Percentiles rank a stretch among this genome's conserved stretches.
Conservation (phyloP, 306 rosid genomes). For the Malus sylvestris region DNA sequence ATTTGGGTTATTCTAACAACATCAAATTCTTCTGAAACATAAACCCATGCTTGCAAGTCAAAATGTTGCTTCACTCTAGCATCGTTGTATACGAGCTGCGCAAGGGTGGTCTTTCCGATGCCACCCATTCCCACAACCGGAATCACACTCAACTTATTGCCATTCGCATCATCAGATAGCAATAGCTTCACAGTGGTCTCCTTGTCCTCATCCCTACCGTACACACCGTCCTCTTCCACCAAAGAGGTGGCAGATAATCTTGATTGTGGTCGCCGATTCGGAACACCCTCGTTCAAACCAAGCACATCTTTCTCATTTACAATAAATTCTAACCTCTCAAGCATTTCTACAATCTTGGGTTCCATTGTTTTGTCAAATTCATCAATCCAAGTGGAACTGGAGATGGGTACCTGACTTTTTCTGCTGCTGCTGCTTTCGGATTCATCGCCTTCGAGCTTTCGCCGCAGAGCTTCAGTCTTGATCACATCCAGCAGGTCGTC, state of each 20-base stretch:
- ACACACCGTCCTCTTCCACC: not conserved
- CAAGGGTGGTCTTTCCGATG: not conserved
- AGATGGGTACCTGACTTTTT: not conserved
- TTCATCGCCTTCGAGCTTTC: not conserved
- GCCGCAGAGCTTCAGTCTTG: not conserved
- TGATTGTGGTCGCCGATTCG: not conserved
- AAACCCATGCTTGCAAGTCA: not conserved
- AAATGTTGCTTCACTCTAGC: not conserved
- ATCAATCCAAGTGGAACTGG: not conserved
- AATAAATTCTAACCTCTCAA: not conserved
- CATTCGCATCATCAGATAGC: not conserved
- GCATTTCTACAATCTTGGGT: not conserved
- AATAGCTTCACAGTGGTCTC: not conserved
- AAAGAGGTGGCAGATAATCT: not conserved
- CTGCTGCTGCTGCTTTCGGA: not conserved
- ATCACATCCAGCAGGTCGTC: slow-evolving; percentile 28
- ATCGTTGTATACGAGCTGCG: not conserved
- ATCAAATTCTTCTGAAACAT: not conserved
- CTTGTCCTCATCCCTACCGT: not conserved
- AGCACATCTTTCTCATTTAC: not conserved
- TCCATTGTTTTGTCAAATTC: not conserved
- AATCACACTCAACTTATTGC: not conserved
- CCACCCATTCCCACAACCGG: not conserved
- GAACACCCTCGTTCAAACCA: not conserved
- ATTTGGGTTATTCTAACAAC: not conserved